Evolutionary conservation across 2,329 filamentous ascomycete genomes (phyloP).

Genomic region (Alternaria metachromatica): DNA sequence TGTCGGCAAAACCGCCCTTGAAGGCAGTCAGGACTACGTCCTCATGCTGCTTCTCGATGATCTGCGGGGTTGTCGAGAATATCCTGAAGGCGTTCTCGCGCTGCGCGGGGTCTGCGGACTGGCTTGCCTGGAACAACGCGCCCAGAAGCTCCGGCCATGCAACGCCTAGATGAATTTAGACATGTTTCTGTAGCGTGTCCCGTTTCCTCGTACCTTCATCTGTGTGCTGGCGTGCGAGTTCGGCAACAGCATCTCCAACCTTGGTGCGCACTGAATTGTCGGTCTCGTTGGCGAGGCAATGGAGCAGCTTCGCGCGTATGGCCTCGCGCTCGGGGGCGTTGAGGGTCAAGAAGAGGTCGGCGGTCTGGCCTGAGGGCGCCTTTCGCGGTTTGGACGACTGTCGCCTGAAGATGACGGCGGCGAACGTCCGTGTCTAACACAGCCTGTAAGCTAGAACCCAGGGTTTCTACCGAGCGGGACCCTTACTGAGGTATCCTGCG

Average conservation of each 20-base stretch:
- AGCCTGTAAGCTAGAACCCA: constrained; percentile 7
- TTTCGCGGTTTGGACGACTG: constrained; percentile 91
- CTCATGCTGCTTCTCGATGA: constrained; percentile 96
- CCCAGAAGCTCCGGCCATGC: constrained; percentile 89
- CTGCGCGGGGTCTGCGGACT: constrained; percentile 80
- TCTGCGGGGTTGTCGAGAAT: constrained; percentile 90
- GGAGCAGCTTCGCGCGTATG: constrained; percentile 84
- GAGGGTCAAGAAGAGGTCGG: constrained; percentile 86
- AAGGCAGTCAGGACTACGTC: constrained; percentile 89
- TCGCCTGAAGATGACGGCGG: constrained; percentile 91
- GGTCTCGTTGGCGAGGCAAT: constrained; percentile 75
- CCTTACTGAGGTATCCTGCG: constrained; percentile 74
- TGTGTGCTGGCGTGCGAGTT: constrained; percentile 92
- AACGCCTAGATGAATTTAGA: constrained; percentile 63
- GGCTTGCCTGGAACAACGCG: constrained; percentile 87
- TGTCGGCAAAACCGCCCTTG: constrained; percentile 89
- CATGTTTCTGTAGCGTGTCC: not conserved
- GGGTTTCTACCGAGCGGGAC: not conserved
- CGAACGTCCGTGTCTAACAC: constrained; percentile 81
- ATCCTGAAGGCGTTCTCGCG: constrained; percentile 94
- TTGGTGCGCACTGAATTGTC: constrained; percentile 85
- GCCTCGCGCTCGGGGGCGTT: constrained; percentile 73
- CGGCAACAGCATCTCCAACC: constrained; percentile 95
- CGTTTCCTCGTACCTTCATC: constrained; percentile 74
- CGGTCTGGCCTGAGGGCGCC: constrained; percentile 68